phyloP scores from a whole-genome alignment of 306 rosid species.

The Clitoria ternatea region DNA sequence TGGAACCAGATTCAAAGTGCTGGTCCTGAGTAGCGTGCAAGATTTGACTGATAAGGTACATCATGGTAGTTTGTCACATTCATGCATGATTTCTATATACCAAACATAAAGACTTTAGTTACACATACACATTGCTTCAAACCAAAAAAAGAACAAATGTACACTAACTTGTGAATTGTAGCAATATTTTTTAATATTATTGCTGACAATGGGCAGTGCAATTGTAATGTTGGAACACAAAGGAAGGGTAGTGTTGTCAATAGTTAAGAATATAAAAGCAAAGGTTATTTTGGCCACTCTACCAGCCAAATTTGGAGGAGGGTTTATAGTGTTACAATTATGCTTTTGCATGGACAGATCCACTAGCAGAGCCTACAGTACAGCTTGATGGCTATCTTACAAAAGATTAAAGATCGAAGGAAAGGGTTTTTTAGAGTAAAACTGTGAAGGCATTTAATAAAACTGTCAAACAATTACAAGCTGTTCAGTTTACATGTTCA shows the following conservation, averaged over 20 bases:
- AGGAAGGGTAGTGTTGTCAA: background rate
- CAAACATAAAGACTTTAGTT: background rate
- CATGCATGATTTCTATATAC: background rate
- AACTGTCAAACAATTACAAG: constrained; percentile 46
- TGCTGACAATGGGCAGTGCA: background rate
- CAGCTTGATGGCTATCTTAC: background rate
- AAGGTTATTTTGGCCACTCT: background rate
- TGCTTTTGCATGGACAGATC: background rate
- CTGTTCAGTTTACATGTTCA: constrained; percentile 55
- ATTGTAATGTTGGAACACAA: background rate
- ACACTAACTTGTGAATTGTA: background rate
- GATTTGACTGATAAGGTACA: background rate
- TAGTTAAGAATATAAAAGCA: background rate
- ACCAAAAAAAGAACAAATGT: background rate
- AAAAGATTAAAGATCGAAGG: background rate
- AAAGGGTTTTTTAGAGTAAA: background rate
- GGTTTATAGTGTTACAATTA: constrained; percentile 3
- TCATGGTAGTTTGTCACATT: constrained; percentile 5
- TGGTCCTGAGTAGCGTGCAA: constrained; percentile 25
- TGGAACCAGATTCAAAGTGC: constrained; percentile 31
- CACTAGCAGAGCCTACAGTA: background rate
- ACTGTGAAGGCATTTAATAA: constrained; percentile 25
- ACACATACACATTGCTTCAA: background rate
- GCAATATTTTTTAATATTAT: background rate
- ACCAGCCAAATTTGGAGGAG: too few relatives aligned